A percentile compares a stretch with the other conserved stretches of the same genome.
Conservation (phyloP, 139 green algal species). For the Coccomyxa sp. region DNA sequence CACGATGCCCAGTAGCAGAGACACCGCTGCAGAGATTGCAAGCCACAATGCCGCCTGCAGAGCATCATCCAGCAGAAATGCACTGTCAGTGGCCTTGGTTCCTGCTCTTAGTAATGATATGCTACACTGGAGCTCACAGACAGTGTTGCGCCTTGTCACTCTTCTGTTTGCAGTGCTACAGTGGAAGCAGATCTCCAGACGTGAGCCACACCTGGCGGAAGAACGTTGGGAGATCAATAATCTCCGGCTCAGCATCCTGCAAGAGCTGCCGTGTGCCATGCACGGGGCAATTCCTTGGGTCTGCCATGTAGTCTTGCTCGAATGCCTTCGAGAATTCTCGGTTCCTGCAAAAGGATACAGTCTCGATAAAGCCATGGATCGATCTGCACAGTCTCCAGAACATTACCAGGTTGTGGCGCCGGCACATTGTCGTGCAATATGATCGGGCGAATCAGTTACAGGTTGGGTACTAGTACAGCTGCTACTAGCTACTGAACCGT, state of each 20-base stretch:
- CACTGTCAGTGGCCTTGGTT: neutral
- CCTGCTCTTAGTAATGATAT: neutral
- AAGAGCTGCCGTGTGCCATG: neutral
- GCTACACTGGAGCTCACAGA: too few relatives aligned
- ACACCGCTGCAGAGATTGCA: slow-evolving; percentile 11
- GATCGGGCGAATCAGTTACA: too few relatives aligned
- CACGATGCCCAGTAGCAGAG: slow-evolving; percentile 21
- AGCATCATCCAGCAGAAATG: neutral
- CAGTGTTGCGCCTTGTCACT: too few relatives aligned
- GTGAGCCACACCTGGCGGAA: neutral
- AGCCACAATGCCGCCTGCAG: slow-evolving; percentile 26
- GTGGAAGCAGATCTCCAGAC: neutral
- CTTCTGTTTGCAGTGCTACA: neutral
- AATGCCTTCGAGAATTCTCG: slow-evolving; percentile 21
- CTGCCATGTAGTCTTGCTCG: slow-evolving; percentile 17
- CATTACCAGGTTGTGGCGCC: too few relatives aligned
- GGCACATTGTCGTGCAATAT: too few relatives aligned
- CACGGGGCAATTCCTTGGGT: slow-evolving; percentile 41
- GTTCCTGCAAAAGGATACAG: slow-evolving; percentile 26
- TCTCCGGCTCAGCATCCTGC: slow-evolving; percentile 4
- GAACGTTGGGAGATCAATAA: slow-evolving; percentile 30
- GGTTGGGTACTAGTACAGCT: too few relatives aligned
- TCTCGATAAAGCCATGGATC: neutral
- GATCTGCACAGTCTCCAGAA: neutral
- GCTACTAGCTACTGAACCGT: neutral